phyloP scores from a whole-genome alignment of 306 rosid species.

The Begonia fuchsioides region DNA sequence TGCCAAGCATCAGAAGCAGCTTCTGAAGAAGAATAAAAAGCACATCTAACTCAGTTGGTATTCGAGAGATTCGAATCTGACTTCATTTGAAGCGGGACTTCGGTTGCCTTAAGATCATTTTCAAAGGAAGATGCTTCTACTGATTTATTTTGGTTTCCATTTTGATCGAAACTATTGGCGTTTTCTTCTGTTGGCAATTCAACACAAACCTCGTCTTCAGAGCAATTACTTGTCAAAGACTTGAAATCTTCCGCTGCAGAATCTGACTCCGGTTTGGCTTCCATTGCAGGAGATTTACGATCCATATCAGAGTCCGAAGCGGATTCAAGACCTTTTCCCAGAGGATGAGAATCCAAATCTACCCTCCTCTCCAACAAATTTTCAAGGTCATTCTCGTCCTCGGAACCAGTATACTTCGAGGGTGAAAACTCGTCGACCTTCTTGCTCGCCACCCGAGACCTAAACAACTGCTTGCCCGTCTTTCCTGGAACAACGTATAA shows the following conservation, averaged over 20 bases:
- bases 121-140: slow-evolving; percentile 12
- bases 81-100: slow-evolving; percentile 14
- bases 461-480: slow-evolving; percentile 15
- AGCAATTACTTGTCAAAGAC: slow-evolving; percentile 11
- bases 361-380: slow-evolving; percentile 6
- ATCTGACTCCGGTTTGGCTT: slow-evolving; percentile 15
- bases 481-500: slow-evolving; percentile 18
- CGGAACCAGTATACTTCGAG: slow-evolving; percentile 26
- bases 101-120: slow-evolving; percentile 14
- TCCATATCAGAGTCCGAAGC: slow-evolving; percentile 14
- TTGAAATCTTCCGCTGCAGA: slow-evolving; percentile 7
- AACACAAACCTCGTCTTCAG: slow-evolving; percentile 15
- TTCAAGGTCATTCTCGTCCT: slow-evolving; percentile 18
- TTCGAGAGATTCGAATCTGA: slow-evolving; percentile 22
- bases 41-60: slow-evolving; percentile 9
- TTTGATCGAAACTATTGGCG: slow-evolving; percentile 15
- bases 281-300: slow-evolving; percentile 3
- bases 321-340: slow-evolving; percentile 18
- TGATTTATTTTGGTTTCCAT: slow-evolving; percentile 12
- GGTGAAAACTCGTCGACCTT: slow-evolving; percentile 28
- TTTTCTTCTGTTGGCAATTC: slow-evolving; percentile 16
- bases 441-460: slow-evolving; percentile 15
- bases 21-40: slow-evolving; percentile 12
- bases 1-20: slow-evolving; percentile 22
- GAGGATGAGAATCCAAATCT: slow-evolving; percentile 21